Base-by-base conservation (phyloP, 2,329 filamentous ascomycete genomes). In the Parastagonospora nodorum region DNA sequence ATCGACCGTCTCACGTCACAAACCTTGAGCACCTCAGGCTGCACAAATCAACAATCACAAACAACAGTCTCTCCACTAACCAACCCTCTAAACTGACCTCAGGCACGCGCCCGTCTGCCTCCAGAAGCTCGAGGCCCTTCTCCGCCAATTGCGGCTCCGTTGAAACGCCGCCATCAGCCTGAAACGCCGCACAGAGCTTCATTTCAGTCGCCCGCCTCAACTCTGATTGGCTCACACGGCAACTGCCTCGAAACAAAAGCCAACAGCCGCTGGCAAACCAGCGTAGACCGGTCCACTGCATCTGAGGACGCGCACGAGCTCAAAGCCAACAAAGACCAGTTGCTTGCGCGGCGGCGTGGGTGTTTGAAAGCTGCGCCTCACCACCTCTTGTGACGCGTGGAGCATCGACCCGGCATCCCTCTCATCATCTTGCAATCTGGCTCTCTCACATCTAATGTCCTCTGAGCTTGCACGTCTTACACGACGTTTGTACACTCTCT, bases 131-230 rank as follows among this genome's bases (percentile, higher is more conserved):
- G 35, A 37, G n/a, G 24, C 31, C 53, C 33, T 49, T 49, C 52
- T 45, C 48, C 29, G 15, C 51, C 36, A 47, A 38, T 39, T 45
- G 46, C 47, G 49, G 40, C 50, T 58, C 42, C 51, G 38, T 48
- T 69, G 70, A 72, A 73, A 72, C 66, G 43, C 64, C 50, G 50
- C 56, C 50, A 60, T 49, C 42, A 46, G 42, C 45, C 64, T 73
- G 70, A 73, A 72, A 73, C 71, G 49, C 60, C 49, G 45, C 43
- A 56, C 47, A 58, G 56, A 59, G 57, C 51, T 58, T 70, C 65
- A 69, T 66, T 58, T 70, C 59, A 56, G 55, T 38, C 19, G 19
- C 45, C 42, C 43, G 40, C 35, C 28, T 31, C 42, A 16, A 32
- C 53, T 51, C 54, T 64, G 53, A 70, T 68, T 73, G 62, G 68